Conservation (phyloP, 2,329 filamentous ascomycete species). For the Alternaria longipes region DNA sequence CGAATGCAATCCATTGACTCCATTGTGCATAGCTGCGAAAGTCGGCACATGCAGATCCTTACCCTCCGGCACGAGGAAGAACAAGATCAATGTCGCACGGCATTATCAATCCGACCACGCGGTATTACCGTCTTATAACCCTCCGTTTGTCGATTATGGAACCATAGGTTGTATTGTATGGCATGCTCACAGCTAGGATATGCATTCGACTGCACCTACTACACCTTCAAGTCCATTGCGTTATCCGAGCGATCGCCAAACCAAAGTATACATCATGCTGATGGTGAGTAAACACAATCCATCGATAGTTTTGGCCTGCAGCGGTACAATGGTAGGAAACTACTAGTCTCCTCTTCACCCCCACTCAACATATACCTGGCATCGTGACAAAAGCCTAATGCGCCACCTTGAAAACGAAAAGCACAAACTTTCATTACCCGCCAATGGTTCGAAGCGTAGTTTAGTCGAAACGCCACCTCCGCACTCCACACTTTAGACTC, state of each 20-base stretch:
- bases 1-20: neutral
- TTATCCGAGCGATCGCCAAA: neutral
- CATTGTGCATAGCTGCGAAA: neutral
- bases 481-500: slow-evolving; percentile 32
- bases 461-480: slow-evolving; percentile 20
- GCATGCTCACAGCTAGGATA: neutral
- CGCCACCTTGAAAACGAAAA: slow-evolving; percentile 7
- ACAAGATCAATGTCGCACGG: slow-evolving; percentile 23
- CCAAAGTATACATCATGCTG: neutral
- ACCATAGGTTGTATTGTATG: neutral
- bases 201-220: neutral
- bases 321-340: neutral
- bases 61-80: neutral
- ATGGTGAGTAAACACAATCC: neutral
- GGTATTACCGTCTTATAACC: slow-evolving; percentile 7
- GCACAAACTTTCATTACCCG: neutral
- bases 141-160: neutral
- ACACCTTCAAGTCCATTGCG: neutral
- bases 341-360: neutral
- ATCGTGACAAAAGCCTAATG: neutral
- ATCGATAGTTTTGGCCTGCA: neutral
- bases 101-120: slow-evolving; percentile 24
- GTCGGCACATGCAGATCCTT: slow-evolving; percentile 8
- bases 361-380: neutral
- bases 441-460: neutral